Evolutionary conservation across 2,329 filamentous ascomycete genomes (phyloP).

Genomic region (Raffaelea albimanens): DNA sequence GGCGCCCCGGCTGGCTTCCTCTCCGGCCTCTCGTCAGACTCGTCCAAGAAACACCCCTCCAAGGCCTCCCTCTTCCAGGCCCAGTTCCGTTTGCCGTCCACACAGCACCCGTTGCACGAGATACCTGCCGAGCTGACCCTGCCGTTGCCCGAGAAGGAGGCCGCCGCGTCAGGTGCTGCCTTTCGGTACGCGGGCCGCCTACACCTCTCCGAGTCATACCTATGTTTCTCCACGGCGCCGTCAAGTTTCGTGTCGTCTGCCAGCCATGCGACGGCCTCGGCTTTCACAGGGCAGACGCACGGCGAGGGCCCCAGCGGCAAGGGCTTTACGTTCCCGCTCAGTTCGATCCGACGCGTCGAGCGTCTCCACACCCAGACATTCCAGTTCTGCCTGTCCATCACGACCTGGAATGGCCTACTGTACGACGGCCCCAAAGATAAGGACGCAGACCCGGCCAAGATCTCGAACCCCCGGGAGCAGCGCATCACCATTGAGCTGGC

Average conservation of each 20-base stretch:
- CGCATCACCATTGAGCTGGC: constrained; percentile 87
- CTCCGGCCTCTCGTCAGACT: constrained; percentile 50
- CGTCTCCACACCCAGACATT: constrained; percentile 87
- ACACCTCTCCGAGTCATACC: constrained; percentile 85
- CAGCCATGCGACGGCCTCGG: constrained; percentile 68
- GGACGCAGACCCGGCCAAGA: constrained; percentile 26
- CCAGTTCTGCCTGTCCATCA: constrained; percentile 86
- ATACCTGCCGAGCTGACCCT: constrained; percentile 94
- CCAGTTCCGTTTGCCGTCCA: constrained; percentile 89
- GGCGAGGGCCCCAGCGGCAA: constrained; percentile 88
- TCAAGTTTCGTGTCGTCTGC: constrained; percentile 78
- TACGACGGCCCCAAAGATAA: constrained; percentile 42
- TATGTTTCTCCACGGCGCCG: constrained; percentile 93
- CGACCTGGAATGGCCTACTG: constrained; percentile 78
- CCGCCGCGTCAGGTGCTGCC: constrained; percentile 25
- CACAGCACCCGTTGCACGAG: constrained; percentile 89
- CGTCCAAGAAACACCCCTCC: constrained; percentile 54
- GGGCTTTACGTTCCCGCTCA: constrained; percentile 90
- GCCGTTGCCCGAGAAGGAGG: constrained; percentile 34
- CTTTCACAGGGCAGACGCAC: constrained; percentile 87
- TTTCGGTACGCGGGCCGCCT: constrained; percentile 89
- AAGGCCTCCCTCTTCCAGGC: constrained; percentile 89
- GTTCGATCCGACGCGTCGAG: constrained; percentile 84
- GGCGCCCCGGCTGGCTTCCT: constrained; percentile 14
- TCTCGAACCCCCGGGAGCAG: constrained; percentile 48